These are phyloP conservation scores for Cladosporium sp. DNA, from an alignment of 2,329 filamentous ascomycete genomes.

Conservation along the genomic window DNA sequence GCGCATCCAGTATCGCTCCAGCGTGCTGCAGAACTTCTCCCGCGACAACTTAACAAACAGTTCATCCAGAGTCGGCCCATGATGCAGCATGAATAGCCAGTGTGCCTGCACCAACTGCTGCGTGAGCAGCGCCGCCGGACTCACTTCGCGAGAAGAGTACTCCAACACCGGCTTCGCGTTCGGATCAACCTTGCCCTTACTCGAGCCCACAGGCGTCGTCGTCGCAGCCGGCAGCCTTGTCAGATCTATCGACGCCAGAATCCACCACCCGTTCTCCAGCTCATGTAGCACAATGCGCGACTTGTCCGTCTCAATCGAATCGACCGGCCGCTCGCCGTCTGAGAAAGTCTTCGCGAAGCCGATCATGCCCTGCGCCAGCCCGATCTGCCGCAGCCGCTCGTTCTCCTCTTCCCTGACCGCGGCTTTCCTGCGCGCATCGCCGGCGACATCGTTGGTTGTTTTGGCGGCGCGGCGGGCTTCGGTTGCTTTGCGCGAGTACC, in stretches of 20 bases:
- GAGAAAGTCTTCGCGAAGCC: slow-evolving; percentile 89
- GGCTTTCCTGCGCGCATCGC: slow-evolving; percentile 35
- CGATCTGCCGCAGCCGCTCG: slow-evolving; percentile 86
- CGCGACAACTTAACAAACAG: slow-evolving; percentile 67
- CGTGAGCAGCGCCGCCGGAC: slow-evolving; percentile 73
- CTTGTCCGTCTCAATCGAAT: slow-evolving; percentile 89
- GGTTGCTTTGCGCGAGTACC: slow-evolving; percentile 60
- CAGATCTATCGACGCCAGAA: slow-evolving; percentile 84
- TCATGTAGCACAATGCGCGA: slow-evolving; percentile 81
- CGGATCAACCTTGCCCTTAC: slow-evolving; percentile 22
- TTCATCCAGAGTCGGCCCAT: slow-evolving; percentile 70
- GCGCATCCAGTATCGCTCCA: slow-evolving; percentile 79
- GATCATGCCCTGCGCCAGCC: slow-evolving; percentile 94
- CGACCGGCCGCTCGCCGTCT: slow-evolving; percentile 67
- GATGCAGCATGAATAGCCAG: slow-evolving; percentile 81
- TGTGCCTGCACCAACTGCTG: slow-evolving; percentile 83
- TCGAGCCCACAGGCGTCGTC: slow-evolving; percentile 26
- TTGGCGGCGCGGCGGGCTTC: slow-evolving; percentile 29
- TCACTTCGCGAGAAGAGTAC: slow-evolving; percentile 88
- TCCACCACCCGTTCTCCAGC: slow-evolving; percentile 92
- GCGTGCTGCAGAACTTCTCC: slow-evolving; percentile 67
- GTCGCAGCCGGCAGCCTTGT: slow-evolving; percentile 64
- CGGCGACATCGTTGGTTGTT: slow-evolving; percentile 12
- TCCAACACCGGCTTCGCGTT: slow-evolving; percentile 55
- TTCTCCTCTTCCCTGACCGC: slow-evolving; percentile 66